These are phyloP conservation scores for Chrysosphaeria jannelii DNA, from an alignment of 2,329 filamentous ascomycete species.

Conservation along the genomic window DNA sequence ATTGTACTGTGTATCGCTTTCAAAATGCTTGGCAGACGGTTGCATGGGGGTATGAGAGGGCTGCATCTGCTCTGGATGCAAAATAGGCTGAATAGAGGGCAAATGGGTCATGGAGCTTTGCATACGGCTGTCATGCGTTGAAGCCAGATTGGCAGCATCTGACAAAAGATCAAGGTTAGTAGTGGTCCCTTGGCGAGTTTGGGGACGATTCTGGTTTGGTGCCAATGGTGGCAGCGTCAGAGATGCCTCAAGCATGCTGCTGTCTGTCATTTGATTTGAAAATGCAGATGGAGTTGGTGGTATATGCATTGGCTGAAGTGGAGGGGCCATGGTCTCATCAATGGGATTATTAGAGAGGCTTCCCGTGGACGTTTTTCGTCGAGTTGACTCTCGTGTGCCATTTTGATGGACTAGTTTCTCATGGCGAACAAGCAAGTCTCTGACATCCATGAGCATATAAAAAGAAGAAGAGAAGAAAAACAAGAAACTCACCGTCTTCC, in stretches of 20 bases:
- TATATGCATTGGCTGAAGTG: too few species aligned
- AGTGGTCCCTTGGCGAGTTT: too few species aligned
- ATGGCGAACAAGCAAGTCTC: slow-evolving; percentile 30
- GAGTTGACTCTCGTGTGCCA: too few species aligned
- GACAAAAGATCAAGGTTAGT: slow-evolving; percentile 27
- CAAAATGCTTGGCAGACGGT: too few species aligned
- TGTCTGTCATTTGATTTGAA: too few species aligned
- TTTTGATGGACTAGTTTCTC: slow-evolving; percentile 34
- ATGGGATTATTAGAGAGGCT: too few species aligned
- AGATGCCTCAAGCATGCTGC: too few species aligned
- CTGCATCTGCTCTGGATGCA: slow-evolving; percentile 7
- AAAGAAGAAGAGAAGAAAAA: background rate
- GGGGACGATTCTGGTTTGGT: slow-evolving; percentile 15
- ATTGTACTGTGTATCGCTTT: slow-evolving; percentile 6
- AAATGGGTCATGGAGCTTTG: background rate
- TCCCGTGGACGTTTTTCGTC: too few species aligned
- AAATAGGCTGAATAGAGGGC: slow-evolving; percentile 13
- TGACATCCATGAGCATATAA: slow-evolving; percentile 22
- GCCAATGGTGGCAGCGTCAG: too few species aligned
- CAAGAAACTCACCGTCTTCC: slow-evolving; percentile 22
- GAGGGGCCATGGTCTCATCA: too few species aligned
- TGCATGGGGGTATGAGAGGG: slow-evolving; percentile 11
- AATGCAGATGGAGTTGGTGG: too few species aligned
- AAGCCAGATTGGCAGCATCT: slow-evolving; percentile 22
- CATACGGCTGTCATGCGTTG: slow-evolving; percentile 16